Evolutionary conservation across 2,329 filamentous ascomycete genomes (phyloP).

Genomic region (Colletotrichum eremochloae): DNA sequence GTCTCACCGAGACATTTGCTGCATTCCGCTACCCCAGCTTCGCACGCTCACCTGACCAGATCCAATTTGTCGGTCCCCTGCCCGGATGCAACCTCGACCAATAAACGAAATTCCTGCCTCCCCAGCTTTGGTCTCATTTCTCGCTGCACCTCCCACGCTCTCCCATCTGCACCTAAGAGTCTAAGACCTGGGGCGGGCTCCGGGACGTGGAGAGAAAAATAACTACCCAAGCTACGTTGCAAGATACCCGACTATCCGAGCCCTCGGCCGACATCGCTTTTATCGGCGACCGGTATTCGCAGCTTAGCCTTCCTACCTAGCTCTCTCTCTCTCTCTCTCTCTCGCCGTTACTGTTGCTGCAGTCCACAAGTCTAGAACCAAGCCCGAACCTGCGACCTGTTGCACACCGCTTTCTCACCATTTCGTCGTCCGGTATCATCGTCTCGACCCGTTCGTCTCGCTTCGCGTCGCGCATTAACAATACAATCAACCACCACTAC

Average conservation of each 20-base stretch:
- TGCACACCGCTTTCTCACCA: slow-evolving; percentile 31
- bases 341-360: not conserved
- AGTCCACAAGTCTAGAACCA: not conserved
- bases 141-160: slow-evolving; percentile 5
- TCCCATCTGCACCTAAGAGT: not conserved
- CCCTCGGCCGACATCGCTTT: slow-evolving; percentile 35
- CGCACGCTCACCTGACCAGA: slow-evolving; percentile 34
- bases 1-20: slow-evolving; percentile 15
- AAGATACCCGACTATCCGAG: slow-evolving; percentile 34
- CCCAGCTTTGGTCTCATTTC: slow-evolving; percentile 11
- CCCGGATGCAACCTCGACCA: slow-evolving; percentile 19
- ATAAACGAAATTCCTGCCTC: slow-evolving; percentile 8
- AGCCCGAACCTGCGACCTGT: not conserved
- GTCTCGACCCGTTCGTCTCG: slow-evolving; percentile 3
- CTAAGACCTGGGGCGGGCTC: not conserved
- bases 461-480: slow-evolving; percentile 13
- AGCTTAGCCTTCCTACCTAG: not conserved
- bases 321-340: too few species aligned
- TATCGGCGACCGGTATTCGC: not conserved
- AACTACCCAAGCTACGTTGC: too few species aligned
- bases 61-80: slow-evolving; percentile 37
- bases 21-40: slow-evolving; percentile 36
- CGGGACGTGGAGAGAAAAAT: not conserved
- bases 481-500: not conserved
- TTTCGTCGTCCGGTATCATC: slow-evolving; percentile 8